Base-by-base conservation (phyloP, 768 basidiomycete genomes). In the Phlebiopsis flavidoalba region DNA sequence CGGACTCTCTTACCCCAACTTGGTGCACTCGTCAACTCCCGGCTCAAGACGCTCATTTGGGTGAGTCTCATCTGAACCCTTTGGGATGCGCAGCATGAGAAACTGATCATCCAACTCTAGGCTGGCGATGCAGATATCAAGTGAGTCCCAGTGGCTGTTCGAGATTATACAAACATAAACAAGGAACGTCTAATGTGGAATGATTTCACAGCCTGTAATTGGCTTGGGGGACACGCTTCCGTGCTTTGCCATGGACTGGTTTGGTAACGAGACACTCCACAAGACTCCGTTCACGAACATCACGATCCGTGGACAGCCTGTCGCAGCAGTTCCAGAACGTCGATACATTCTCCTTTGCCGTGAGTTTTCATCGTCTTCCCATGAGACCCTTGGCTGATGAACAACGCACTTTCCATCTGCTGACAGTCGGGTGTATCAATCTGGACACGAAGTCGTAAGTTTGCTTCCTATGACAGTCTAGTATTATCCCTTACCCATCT, bases 321-420 rank as follows among this genome's bases (percentile, higher is more conserved):
- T 88, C 5, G 86, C 83, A 0, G 80, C 84, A 0, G 76, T 86
- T n/a, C 17, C 80, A 84, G 67, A 86, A 87, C 54, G 81, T 88
- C 36, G 84, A 83, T 62, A 84, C 85, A 60, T 87, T 87, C 66
- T 76, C 82, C 0, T 88, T 88, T 69, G 87, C n/a, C 84, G 85
- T 86, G 60, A 65, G 85, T 46, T 40, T 15, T n/a, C 36, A 12
- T 36, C 21, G 19, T 26, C 46, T 37, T 19, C 17, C n/a, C 5
- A 19, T 26, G 33, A 24, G 11, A 35, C 15, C 8, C 40, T 35
- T 31, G 8, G 26, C 14, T 40, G 48, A 40, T 51, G 40, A 12
- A 12, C 40, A 10, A 46, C 37, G 49, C 31, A 10, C 8, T 43
- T 43, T 17, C 12, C 40, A 43, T 43, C 15, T 26, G 58, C 19